Evolutionary conservation across 495 filamentous ascomycete species (phyloP).

Genomic region (Bryoglossum gracile): DNA sequence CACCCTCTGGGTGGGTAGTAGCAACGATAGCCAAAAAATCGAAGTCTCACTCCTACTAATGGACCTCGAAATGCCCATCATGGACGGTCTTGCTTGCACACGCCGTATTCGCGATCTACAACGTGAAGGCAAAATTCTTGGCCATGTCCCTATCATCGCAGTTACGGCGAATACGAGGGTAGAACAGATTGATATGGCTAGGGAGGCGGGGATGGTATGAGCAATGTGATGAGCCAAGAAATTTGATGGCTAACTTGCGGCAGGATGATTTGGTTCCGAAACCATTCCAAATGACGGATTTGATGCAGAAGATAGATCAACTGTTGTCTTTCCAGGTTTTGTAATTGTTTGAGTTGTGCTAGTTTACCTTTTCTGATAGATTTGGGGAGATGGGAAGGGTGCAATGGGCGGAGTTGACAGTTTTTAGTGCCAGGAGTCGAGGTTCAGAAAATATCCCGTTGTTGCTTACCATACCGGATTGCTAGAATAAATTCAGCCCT

Average conservation of each 20-base stretch:
- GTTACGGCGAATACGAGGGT: slow-evolving; percentile 72
- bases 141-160: slow-evolving; percentile 70
- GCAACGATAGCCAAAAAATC: slow-evolving; percentile 21
- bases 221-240: neutral
- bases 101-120: slow-evolving; percentile 61
- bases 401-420: too few species aligned
- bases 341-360: too few species aligned
- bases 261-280: slow-evolving; percentile 19
- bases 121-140: slow-evolving; percentile 37
- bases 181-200: slow-evolving; percentile 54
- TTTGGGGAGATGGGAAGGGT: too few species aligned
- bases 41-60: slow-evolving; percentile 69
- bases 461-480: too few species aligned
- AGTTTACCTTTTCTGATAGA: too few species aligned
- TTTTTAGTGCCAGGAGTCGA: too few species aligned
- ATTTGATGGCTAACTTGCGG: neutral
- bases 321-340: too few species aligned
- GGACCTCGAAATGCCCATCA: slow-evolving; percentile 85
- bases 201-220: slow-evolving; percentile 40
- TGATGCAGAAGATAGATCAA: slow-evolving; percentile 17
- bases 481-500: too few species aligned
- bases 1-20: slow-evolving; percentile 1
- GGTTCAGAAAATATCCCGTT: too few species aligned
- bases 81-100: slow-evolving; percentile 73
- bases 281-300: slow-evolving; percentile 18